Evolutionary conservation across 192 early-diverging fungal genomes (phyloP).

Genomic region (Pilobolus umbonatus): DNA sequence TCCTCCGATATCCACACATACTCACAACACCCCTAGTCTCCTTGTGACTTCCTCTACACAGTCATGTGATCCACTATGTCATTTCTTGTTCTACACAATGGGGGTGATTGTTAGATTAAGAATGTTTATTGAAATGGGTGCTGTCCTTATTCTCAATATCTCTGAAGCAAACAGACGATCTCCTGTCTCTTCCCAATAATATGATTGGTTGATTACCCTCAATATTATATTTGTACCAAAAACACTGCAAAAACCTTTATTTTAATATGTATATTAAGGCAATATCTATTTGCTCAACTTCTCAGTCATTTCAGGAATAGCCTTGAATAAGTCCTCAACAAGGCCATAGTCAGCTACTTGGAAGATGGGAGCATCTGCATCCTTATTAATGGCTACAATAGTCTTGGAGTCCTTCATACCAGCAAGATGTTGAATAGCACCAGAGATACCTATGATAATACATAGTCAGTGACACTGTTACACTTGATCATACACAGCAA

Average conservation of each 20-base stretch:
- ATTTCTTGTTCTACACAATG: not conserved
- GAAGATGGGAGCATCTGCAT: constrained; percentile 97
- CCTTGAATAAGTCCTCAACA: constrained; percentile 90
- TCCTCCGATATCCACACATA: too few relatives aligned
- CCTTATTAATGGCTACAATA: constrained; percentile 99
- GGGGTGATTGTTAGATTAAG: not conserved
- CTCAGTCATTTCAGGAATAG: constrained; percentile 88
- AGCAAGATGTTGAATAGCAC: constrained; percentile 96
- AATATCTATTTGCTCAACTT: constrained; percentile 41
- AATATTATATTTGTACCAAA: too few relatives aligned
- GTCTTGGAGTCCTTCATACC: constrained; percentile 99
- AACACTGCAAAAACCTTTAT: too few relatives aligned
- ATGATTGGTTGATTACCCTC: too few relatives aligned
- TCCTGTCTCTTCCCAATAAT: too few relatives aligned
- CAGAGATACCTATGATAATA: constrained; percentile 63
- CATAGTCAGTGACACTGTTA: not conserved
- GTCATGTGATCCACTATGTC: too few relatives aligned
- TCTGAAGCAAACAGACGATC: too few relatives aligned
- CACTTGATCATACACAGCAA: not conserved
- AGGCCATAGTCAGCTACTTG: constrained; percentile 95
- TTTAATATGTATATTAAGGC: too few relatives aligned
- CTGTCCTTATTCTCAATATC: too few relatives aligned
- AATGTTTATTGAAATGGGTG: not conserved
- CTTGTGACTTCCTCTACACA: too few relatives aligned
- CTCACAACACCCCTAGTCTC: too few relatives aligned